Evolutionary conservation across 768 basidiomycete species (phyloP).

Genomic region (Trametopsis cervina): DNA sequence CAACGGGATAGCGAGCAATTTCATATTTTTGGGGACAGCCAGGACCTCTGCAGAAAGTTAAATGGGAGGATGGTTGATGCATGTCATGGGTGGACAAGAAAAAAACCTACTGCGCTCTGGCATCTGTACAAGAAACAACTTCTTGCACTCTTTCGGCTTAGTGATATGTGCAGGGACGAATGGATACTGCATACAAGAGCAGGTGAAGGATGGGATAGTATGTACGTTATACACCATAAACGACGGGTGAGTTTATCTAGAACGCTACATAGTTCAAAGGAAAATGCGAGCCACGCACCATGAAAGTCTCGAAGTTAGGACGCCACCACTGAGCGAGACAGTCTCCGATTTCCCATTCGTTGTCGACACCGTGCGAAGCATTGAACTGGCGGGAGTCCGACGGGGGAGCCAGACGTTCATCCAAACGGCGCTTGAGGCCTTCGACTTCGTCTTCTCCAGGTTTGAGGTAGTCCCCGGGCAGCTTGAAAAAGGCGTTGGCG

Average conservation of each 20-base stretch:
- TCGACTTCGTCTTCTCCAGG: constrained; percentile 92
- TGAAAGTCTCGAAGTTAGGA: constrained; percentile 98
- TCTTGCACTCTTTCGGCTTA: constrained; percentile 98
- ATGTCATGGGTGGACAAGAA: neutral
- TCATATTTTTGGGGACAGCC: constrained; percentile 98
- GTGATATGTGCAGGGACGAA: constrained; percentile 94
- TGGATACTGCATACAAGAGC: constrained; percentile 64
- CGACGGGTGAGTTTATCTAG: neutral
- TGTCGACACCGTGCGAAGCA: constrained; percentile 67
- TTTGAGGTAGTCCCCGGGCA: constrained; percentile 98
- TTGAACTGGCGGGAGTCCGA: constrained; percentile 68
- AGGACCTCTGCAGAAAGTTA: constrained; percentile 63
- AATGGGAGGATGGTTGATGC: neutral
- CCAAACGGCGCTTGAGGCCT: constrained; percentile 83
- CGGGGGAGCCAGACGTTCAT: constrained; percentile 83
- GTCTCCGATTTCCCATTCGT: constrained; percentile 95
- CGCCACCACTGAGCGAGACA: constrained; percentile 99
- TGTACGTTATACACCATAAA: too few relatives aligned
- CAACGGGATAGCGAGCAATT: constrained; percentile 90
- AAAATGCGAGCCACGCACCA: constrained; percentile 50
- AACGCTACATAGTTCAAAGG: neutral
- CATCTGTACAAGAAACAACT: constrained; percentile 91
- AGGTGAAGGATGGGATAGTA: neutral
- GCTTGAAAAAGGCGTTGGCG: constrained; percentile 98
- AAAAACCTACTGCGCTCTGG: constrained; percentile 77